phyloP scores from a whole-genome alignment of 2,329 filamentous ascomycete genomes.

The Lachnellula suecica region DNA sequence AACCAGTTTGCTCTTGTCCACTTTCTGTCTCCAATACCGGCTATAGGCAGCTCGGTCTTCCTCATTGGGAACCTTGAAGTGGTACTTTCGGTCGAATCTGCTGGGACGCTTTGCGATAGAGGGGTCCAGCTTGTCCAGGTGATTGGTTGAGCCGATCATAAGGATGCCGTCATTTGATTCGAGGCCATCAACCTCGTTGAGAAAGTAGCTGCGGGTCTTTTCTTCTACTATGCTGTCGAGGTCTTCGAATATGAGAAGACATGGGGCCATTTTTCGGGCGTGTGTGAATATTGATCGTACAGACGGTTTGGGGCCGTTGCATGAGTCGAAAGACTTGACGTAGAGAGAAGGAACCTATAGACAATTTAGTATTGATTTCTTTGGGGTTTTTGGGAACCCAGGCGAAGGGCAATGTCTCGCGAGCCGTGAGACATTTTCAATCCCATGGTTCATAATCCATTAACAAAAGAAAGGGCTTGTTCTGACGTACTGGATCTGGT shows the following conservation, averaged over 20 bases:
- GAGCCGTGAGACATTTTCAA: too few relatives aligned
- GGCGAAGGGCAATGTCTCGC: too few relatives aligned
- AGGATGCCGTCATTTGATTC: conserved; percentile 70
- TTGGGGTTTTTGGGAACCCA: too few relatives aligned
- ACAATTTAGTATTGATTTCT: too few relatives aligned
- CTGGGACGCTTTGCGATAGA: conserved; percentile 65
- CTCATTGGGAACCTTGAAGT: conserved; percentile 57
- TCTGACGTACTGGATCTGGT: conserved; percentile 44
- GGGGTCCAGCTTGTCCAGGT: conserved; percentile 64
- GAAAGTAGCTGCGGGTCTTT: conserved; percentile 63
- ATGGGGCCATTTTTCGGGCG: conserved; percentile 65
- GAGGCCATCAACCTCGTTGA: conserved; percentile 72
- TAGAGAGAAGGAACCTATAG: conserved; percentile 63
- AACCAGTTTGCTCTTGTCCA: conserved; percentile 53
- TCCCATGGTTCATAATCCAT: too few relatives aligned
- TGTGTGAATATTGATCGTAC: too few relatives aligned
- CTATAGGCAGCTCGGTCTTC: conserved; percentile 57
- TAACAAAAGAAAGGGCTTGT: too few relatives aligned
- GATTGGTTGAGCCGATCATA: conserved; percentile 66
- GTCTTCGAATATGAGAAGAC: conserved; percentile 71
- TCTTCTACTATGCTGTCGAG: conserved; percentile 65
- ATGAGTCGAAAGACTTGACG: conserved; percentile 54
- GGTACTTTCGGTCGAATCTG: conserved; percentile 65
- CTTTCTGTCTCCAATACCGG: conserved; percentile 60
- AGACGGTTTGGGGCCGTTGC: too few relatives aligned